Percentiles rank a stretch among this genome's conserved stretches.
These are phyloP conservation scores for Aechmea fasciata DNA, from an alignment of 176 grass and related monocot species.

Conservation along the genomic window DNA sequence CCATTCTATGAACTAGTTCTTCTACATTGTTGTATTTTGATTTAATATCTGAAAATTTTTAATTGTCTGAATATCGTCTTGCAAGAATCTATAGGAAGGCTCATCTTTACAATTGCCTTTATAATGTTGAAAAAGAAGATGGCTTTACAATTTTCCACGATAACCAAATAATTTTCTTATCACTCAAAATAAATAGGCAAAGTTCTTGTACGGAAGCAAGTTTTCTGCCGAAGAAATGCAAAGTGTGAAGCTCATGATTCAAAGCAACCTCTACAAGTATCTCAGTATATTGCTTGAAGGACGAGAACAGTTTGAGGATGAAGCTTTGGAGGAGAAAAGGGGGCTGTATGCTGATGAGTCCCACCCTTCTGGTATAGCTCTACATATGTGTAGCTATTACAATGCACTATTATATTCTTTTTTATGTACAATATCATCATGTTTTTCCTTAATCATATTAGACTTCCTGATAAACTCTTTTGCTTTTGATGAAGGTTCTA, in stretches of 20 bases:
- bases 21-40: background rate
- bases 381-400: background rate
- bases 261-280: constrained; percentile 23
- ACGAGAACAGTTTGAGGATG: constrained; percentile 26
- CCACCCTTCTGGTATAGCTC: background rate
- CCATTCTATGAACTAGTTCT: background rate
- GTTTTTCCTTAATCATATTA: background rate
- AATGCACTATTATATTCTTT: too few relatives aligned
- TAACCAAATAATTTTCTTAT: background rate
- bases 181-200: constrained; percentile 10
- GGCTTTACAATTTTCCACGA: background rate
- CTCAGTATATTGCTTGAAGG: constrained; percentile 25
- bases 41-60: background rate
- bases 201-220: constrained; percentile 16
- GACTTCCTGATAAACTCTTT: too few relatives aligned
- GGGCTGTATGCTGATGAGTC: background rate
- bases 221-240: constrained; percentile 21
- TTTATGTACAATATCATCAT: too few relatives aligned
- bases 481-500: too few relatives aligned
- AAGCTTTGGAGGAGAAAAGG: constrained; percentile 10
- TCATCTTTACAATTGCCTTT: too few relatives aligned
- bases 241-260: constrained; percentile 28
- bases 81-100: too few relatives aligned
- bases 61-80: background rate
- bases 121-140: background rate